phyloP scores from a whole-genome alignment of 2,329 filamentous ascomycete species.

The Colletotrichum sp. region DNA sequence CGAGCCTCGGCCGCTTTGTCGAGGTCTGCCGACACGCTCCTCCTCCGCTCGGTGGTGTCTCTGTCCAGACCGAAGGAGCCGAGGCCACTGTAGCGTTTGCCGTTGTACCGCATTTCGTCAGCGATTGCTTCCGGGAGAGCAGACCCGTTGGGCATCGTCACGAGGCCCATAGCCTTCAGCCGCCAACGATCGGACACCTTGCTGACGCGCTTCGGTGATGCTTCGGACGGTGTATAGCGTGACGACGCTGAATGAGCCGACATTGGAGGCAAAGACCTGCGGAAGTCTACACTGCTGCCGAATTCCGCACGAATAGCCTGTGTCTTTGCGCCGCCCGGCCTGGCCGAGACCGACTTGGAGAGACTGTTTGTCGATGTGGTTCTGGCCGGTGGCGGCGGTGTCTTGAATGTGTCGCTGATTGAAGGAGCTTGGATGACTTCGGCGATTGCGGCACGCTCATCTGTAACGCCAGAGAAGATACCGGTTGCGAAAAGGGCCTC shows the following conservation, averaged over 20 bases:
- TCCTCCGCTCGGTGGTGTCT: constrained; percentile 19
- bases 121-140: constrained; percentile 58
- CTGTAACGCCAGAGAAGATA: constrained; percentile 42
- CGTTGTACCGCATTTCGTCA: constrained; percentile 46
- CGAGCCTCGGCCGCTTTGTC: constrained; percentile 38
- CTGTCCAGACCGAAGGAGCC: constrained; percentile 39
- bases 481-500: constrained; percentile 46
- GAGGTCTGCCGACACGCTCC: constrained; percentile 22
- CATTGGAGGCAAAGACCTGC: constrained; percentile 43
- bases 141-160: constrained; percentile 58
- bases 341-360: constrained; percentile 10
- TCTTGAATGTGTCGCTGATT: neutral
- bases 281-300: constrained; percentile 35
- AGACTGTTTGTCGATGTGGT: constrained; percentile 6
- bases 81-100: constrained; percentile 41
- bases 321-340: constrained; percentile 36
- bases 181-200: constrained; percentile 50
- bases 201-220: constrained; percentile 30
- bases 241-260: constrained; percentile 21
- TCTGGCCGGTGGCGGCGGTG: neutral
- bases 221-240: constrained; percentile 2
- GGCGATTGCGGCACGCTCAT: constrained; percentile 39
- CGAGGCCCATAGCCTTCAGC: constrained; percentile 55
- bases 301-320: constrained; percentile 39
- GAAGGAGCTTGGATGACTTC: constrained; percentile 36